A percentile compares a stretch with the other conserved stretches of the same genome.
These are phyloP conservation scores for Lepraria neglecta DNA, from an alignment of 495 filamentous ascomycete species.

Conservation along the genomic window DNA sequence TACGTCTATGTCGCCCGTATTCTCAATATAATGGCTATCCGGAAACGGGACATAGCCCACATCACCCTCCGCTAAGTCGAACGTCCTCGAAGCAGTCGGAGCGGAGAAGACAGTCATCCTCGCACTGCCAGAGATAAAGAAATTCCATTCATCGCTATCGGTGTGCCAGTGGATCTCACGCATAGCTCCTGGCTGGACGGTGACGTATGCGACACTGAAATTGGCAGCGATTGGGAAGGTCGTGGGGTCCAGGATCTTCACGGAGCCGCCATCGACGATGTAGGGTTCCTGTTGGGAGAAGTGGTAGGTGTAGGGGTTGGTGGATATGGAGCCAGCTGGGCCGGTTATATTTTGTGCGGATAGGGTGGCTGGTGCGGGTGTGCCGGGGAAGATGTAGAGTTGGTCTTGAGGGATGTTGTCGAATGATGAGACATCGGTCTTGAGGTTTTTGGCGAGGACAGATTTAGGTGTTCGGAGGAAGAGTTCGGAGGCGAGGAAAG, in stretches of 20 bases:
- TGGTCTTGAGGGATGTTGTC: conserved; percentile 52
- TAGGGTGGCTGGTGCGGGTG: conserved; percentile 54
- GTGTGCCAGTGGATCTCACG: conserved; percentile 80
- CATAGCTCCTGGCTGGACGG: conserved; percentile 63
- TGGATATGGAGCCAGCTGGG: conserved; percentile 50
- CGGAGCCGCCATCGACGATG: conserved; percentile 53
- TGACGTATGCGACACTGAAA: conserved; percentile 59
- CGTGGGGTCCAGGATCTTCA: conserved; percentile 60
- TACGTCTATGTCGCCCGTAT: conserved; percentile 60
- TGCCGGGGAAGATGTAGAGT: conserved; percentile 66
- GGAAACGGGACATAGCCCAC: conserved; percentile 63
- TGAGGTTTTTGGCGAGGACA: conserved; percentile 59
- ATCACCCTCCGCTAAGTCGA: conserved; percentile 70
- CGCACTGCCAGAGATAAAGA: conserved; percentile 62
- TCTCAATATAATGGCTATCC: conserved; percentile 68
- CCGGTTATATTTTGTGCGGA: conserved; percentile 56
- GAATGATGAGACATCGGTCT: conserved; percentile 48
- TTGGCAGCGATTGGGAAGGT: conserved; percentile 56
- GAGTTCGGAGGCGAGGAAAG: conserved; percentile 61
- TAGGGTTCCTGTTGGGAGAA: conserved; percentile 56
- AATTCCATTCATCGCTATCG: conserved; percentile 68
- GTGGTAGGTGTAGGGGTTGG: conserved; percentile 58
- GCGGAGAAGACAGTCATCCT: conserved; percentile 62
- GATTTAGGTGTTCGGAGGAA: conserved; percentile 54
- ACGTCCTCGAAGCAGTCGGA: conserved; percentile 53